A percentile compares a stretch with the other conserved stretches of the same genome.
phyloP scores from a whole-genome alignment of 768 basidiomycete genomes.

The Tricholoma furcatifolium region DNA sequence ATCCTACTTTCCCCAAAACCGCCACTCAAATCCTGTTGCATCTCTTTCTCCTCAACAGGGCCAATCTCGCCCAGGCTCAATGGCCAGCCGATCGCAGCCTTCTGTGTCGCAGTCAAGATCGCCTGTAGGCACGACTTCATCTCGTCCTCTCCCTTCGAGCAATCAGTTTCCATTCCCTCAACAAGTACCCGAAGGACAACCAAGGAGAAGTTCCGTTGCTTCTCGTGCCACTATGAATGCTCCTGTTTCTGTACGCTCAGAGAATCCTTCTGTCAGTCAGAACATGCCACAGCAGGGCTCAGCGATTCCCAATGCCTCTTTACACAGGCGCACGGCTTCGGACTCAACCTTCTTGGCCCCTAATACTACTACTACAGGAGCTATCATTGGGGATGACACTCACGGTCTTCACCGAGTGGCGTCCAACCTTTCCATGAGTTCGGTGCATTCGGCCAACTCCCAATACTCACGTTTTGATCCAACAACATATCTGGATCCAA shows the following conservation, averaged over 20 bases:
- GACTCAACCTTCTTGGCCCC: conserved; percentile 3
- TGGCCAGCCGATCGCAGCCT: conserved; percentile 1
- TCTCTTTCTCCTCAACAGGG: not conserved
- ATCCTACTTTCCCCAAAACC: not conserved
- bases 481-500: conserved; percentile 11
- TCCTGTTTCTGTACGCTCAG: conserved; percentile 4
- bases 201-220: conserved; percentile 2
- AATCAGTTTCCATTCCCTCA: conserved; percentile 1
- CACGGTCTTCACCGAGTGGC: conserved; percentile 5
- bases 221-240: not conserved
- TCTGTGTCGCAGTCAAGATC: not conserved
- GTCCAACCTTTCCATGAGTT: conserved; percentile 12
- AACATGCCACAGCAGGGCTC: conserved; percentile 2
- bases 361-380: not conserved
- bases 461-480: conserved; percentile 11
- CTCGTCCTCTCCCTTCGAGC: not conserved
- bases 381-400: not conserved
- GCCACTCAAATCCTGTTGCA: not conserved
- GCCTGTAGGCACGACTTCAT: not conserved
- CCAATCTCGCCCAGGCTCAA: conserved; percentile 4
- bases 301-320: not conserved
- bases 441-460: conserved; percentile 8
- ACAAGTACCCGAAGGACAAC: not conserved
- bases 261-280: not conserved
- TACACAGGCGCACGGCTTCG: conserved; percentile 9